Evolutionary conservation across 75 land plant species (phyloP).

Genomic region (Selaginella tamariscina): DNA sequence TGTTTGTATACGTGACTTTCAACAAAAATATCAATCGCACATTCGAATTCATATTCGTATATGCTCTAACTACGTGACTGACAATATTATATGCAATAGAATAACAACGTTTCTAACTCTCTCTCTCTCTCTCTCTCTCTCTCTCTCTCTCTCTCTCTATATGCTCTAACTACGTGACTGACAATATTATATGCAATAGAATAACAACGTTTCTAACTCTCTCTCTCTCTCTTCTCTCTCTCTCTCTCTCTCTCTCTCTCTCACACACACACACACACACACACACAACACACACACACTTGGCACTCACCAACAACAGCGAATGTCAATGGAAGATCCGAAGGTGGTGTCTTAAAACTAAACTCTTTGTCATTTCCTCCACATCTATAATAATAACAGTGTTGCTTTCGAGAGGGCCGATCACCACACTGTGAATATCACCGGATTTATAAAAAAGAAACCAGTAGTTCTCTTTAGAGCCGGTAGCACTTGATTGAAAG

Average conservation of each 20-base stretch:
- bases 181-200: neutral
- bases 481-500: slow-evolving; percentile 34
- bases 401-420: slow-evolving; percentile 56
- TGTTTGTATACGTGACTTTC: neutral
- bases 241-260: no score
- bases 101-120: neutral
- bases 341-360: slow-evolving; percentile 70
- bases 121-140: neutral
- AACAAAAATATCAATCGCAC: neutral
- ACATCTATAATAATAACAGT: slow-evolving; percentile 69
- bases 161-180: neutral
- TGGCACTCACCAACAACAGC: slow-evolving; percentile 58
- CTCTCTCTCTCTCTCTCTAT: no score
- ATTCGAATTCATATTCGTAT: neutral
- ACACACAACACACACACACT: neutral
- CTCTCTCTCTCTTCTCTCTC: no score
- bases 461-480: slow-evolving; percentile 46
- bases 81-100: neutral
- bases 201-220: neutral
- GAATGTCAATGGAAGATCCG: slow-evolving; percentile 54
- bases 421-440: slow-evolving; percentile 64
- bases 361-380: slow-evolving; percentile 59
- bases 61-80: neutral
- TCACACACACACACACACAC: no score
- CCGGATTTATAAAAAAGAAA: slow-evolving; percentile 71